Base-by-base conservation (phyloP, 2,329 filamentous ascomycete genomes). In the Apiospora rasikravindrae region DNA sequence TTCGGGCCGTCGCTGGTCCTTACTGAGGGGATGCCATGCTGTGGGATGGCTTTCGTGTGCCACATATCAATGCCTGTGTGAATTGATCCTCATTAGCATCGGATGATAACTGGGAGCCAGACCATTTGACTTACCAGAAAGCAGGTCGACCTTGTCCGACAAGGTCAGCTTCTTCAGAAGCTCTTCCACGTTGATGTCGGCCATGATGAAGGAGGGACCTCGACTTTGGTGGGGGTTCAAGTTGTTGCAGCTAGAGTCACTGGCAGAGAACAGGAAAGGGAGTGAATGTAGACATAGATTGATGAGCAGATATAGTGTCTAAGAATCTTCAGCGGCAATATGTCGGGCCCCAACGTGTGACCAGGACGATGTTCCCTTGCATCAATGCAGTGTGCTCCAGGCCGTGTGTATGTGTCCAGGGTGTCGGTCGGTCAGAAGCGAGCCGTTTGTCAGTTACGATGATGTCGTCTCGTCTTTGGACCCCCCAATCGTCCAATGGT, bases 1-100 rank as follows among this genome's bases (percentile, higher is more conserved):
- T 93, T 93, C 49, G 92, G 92, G 0, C 92, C 91, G 76, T 94
- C 92, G 49, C 89, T 88, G 67, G 91, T 85, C 67, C 91, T 89
- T 44, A 93, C 84, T 0, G 91, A 89, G 7, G 91, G 91, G 45
- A 93, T 86, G 1, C 88, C 88, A 76, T 90, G 86, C 29, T 88
- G 80, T 13, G 89, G 88, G 8, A 93, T 83, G 19, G 88, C 80
- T 75, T 89, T 88, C 45, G 91, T 92, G 77, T 92, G 90, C 91
- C 91, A 93, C 77, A 92, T 92, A 81, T 93, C 91, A 75, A 88
- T 86, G 71, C 90, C 90, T 64, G 33, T 2, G 40, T 88, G 71
- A 40, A 40, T 14, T 14, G 10, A 5, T 40, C 47, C 57, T 61
- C 69, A 61, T 74, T 2, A 69, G 66, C n/a, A 73, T 29, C 2